Evolutionary conservation across 208 protist species (phyloP), one percentile per base, ranked within the genome.

Genomic region (Leishmania guyanensis): DNA sequence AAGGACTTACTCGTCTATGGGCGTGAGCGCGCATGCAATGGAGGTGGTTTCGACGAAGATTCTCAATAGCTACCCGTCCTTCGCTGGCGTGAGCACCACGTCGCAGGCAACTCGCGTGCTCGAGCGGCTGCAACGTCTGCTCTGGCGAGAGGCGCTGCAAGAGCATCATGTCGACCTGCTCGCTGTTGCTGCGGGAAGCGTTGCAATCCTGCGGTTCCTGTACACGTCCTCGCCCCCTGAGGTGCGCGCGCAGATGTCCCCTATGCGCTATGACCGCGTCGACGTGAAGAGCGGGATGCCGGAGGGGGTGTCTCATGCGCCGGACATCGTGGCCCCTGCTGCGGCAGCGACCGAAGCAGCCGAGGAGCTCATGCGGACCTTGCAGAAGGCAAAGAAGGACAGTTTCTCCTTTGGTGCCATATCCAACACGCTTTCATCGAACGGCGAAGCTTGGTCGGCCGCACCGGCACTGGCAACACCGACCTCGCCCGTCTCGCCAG

Each of bases 251-350:
- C 86, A 88, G 20, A 62, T 96, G 70, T 84, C 79, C 51, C 84
- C 81, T 33, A 87, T 93, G 78, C 87, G 89, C 29, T 96, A 96
- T 84, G 90, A 96, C 84, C 93, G 91, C 46, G 88, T 96, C 48
- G 89, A 96, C 71, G 60, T 85, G 26, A 77, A 77, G n/a, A 96
- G 85, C 43, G 93, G 93, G 10, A 58, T 94, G 76, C 89, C 90
- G 26, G 93, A 96, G 60, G 90, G 87, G 9, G 85, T 90, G 66
- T 60, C 60, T 20, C 33, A 39, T 8, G 5, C n/a, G 6, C 33
- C 75, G 10, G 39, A 54, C 48, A 20, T 56, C n/a, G 22, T 29
- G 69, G 62, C 60, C 60, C 58, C 60, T 50, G 66, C 56, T 60
- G 29, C 39, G 26, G 80, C 73, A 53, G n/a, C 22, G 66, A 46